A percentile compares a stretch with the other conserved stretches of the same genome.
phyloP scores from a whole-genome alignment of 2,329 filamentous ascomycete species.

The Verticillium dahliae region DNA sequence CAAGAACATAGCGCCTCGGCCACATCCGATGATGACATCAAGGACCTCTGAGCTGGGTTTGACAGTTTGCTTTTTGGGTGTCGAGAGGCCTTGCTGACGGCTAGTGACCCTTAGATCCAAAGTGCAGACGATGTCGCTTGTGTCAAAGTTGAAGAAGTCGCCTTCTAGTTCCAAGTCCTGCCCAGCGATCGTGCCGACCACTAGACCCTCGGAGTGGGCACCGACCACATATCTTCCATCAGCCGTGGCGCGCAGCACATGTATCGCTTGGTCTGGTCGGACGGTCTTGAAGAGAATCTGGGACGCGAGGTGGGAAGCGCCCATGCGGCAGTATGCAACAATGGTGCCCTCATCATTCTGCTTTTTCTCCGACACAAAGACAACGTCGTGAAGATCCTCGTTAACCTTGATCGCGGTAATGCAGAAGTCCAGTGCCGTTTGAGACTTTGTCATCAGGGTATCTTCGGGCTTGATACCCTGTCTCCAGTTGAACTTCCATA shows the following conservation, averaged over 20 bases:
- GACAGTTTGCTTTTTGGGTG: slow-evolving; percentile 17
- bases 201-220: slow-evolving; percentile 35
- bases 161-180: slow-evolving; percentile 37
- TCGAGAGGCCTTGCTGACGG: slow-evolving; percentile 14
- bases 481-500: slow-evolving; percentile 55
- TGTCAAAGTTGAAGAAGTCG: slow-evolving; percentile 52
- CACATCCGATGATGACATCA: slow-evolving; percentile 74
- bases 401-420: slow-evolving; percentile 31
- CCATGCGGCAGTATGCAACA: slow-evolving; percentile 35
- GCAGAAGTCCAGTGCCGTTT: slow-evolving; percentile 38
- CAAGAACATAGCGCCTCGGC: slow-evolving; percentile 70
- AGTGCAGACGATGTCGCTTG: slow-evolving; percentile 58
- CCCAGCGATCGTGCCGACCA: slow-evolving; percentile 48
- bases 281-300: slow-evolving; percentile 29
- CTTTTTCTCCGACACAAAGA: slow-evolving; percentile 17
- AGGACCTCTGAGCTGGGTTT: slow-evolving; percentile 31
- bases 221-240: slow-evolving; percentile 50
- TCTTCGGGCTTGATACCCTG: slow-evolving; percentile 33
- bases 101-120: slow-evolving; percentile 52
- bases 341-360: slow-evolving; percentile 23
- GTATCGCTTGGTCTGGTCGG: slow-evolving; percentile 26
- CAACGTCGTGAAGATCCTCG: slow-evolving; percentile 31
- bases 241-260: slow-evolving; percentile 39
- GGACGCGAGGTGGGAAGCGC: slow-evolving; percentile 18
- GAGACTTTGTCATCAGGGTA: slow-evolving; percentile 34